Base-by-base conservation (phyloP, 1,139 yeast genomes). In the Groenewaldozyma sp. region DNA sequence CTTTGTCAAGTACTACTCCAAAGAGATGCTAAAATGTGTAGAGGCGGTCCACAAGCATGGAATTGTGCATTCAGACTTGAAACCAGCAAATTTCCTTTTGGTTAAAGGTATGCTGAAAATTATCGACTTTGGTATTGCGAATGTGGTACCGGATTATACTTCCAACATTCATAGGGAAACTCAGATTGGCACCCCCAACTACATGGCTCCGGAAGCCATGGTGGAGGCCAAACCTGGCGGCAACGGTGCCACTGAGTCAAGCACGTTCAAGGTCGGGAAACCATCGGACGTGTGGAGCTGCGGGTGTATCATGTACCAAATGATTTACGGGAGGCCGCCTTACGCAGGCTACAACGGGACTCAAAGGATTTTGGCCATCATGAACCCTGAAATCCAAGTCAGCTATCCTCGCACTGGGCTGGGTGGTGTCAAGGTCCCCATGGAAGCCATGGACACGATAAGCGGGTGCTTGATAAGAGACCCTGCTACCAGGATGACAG, bases 221-320 rank as follows among this genome's bases (percentile, higher is more conserved):
- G 70, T 81, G 34, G 94, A 80, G 58, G 74, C 76, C 40, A 70
- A 63, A 41, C 49, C 49, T 53, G 56, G 53, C 10, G 22, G 41
- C 10, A 38, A 36, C 1, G 28, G 31, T 45, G 51, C 16, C 29
- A 37, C 36, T 10, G 49, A 35, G n/a, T 28, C 21, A 2, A 37
- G 37, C n/a, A 56, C 72, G 45, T 76, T 80, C 41, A 83, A 77
- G 57, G 94, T 88, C 5, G 97, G 98, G 1, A 82, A 78, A 53
- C 95, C 98, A 0, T 82, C 97, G 1, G 99, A 91, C 64, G 78
- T 93, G 10, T 91, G 98, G 98, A 87, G 97, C 17, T 82, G 95
- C 63, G 99, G 98, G 0, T 87, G 98, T 59, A 91, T 91, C 4
- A 70, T 91, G 3, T 91, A 88, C 62, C 97, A 91, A 61, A 86